phyloP scores from a whole-genome alignment of 805 yeast species.

The Saccharomycopsis sp. region DNA sequence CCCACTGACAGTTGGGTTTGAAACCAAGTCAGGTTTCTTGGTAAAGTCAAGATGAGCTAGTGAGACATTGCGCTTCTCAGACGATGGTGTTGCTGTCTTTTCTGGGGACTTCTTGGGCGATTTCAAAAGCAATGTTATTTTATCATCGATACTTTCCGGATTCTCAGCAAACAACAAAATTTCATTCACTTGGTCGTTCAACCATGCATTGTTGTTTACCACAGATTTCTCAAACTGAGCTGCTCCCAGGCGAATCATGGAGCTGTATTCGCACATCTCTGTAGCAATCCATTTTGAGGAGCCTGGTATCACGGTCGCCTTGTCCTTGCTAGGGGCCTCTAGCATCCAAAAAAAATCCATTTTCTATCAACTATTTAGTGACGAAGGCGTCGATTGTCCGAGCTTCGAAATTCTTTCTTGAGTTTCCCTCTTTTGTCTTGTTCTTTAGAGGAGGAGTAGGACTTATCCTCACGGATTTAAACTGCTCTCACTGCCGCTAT shows the following conservation, averaged over 20 bases:
- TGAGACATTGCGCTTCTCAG: background rate
- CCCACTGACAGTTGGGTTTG: no score
- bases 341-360: constrained; percentile 19
- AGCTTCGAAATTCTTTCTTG: background rate
- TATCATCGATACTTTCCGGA: background rate
- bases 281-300: constrained; percentile 20
- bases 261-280: constrained; percentile 19
- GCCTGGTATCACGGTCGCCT: constrained; percentile 17
- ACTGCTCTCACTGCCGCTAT: no score
- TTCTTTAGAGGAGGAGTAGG: background rate
- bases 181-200: constrained; percentile 20
- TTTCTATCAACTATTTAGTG: no score
- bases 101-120: constrained; percentile 20
- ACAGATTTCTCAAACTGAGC: constrained; percentile 12
- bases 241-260: constrained; percentile 7
- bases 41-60: background rate
- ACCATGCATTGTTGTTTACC: constrained; percentile 13
- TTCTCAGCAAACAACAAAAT: constrained; percentile 10
- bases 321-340: constrained; percentile 12
- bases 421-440: background rate
- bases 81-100: background rate
- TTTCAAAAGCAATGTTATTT: constrained; percentile 14
- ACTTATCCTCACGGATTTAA: no score
- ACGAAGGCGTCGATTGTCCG: no score
- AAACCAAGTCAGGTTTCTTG: background rate